Conservation (phyloP, 2,329 filamentous ascomycete species). For the Aureobasidium namibiae region DNA sequence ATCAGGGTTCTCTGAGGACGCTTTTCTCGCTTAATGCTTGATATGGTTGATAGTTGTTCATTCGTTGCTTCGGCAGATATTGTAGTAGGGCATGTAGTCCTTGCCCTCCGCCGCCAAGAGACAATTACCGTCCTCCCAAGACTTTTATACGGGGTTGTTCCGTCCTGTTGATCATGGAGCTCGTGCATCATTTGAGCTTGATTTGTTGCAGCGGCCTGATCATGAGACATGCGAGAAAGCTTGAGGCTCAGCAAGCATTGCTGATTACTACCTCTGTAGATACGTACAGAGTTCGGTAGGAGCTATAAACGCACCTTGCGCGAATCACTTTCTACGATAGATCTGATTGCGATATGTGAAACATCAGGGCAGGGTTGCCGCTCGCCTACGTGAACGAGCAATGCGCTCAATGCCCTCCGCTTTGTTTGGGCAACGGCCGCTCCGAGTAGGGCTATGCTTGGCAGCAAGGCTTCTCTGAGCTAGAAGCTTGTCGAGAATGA, state of each 20-base stretch:
- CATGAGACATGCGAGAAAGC: background rate
- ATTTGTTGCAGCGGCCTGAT: background rate
- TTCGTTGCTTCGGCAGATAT: background rate
- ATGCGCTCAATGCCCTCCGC: background rate
- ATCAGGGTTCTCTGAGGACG: background rate
- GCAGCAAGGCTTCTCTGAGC: background rate
- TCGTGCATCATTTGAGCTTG: background rate
- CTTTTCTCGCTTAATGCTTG: background rate
- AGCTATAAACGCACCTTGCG: background rate
- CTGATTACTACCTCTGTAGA: background rate
- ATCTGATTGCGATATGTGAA: background rate
- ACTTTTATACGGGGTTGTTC: background rate
- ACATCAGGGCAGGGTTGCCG: background rate
- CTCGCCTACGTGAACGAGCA: background rate
- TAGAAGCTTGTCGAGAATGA: background rate
- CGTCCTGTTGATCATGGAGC: background rate
- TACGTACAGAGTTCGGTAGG: no score
- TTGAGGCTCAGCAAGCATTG: background rate
- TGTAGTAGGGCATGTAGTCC: background rate
- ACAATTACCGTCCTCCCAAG: background rate
- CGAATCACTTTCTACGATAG: background rate
- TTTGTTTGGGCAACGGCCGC: no score
- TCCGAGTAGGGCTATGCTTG: background rate
- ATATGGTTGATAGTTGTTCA: background rate
- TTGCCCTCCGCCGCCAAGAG: background rate